Percentiles rank a stretch among this genome's conserved stretches.
Conservation (phyloP, 83 land plant genomes). For the Picea engelmannii region DNA sequence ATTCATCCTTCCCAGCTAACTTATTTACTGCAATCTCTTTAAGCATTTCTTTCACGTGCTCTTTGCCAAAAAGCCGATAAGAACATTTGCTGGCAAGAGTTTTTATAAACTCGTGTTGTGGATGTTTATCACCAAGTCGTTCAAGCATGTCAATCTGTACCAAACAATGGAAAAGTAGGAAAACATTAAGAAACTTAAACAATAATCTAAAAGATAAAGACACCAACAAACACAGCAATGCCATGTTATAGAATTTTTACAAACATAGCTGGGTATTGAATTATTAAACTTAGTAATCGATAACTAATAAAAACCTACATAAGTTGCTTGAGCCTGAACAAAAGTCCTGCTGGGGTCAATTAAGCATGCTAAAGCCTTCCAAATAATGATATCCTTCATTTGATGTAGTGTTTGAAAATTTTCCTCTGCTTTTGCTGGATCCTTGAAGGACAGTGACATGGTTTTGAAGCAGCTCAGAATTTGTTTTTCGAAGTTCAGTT, state of each 20-base stretch:
- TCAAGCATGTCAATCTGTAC: constrained; percentile 67
- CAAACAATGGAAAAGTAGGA: not conserved
- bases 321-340: constrained; percentile 8
- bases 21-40: constrained; percentile 33
- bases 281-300: not conserved
- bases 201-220: not conserved
- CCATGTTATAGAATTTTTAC: too few species aligned
- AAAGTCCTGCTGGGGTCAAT: constrained; percentile 58
- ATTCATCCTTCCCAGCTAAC: constrained; percentile 29
- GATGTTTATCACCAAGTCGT: constrained; percentile 68
- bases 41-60: constrained; percentile 60
- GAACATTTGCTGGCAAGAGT: constrained; percentile 61
- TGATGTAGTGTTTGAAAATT: constrained; percentile 54
- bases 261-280: too few species aligned
- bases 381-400: constrained; percentile 62
- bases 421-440: constrained; percentile 67
- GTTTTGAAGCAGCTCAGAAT: constrained; percentile 34
- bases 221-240: not conserved
- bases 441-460: constrained; percentile 64
- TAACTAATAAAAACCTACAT: constrained; percentile 1
- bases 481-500: constrained; percentile 52
- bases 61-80: constrained; percentile 63
- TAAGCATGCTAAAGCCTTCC: constrained; percentile 52
- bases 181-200: constrained; percentile 1
- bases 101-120: constrained; percentile 54